A percentile compares a stretch with the other conserved stretches of the same genome.
Conservation (phyloP, 2,329 filamentous ascomycete genomes). For the Fusarium sp. region DNA sequence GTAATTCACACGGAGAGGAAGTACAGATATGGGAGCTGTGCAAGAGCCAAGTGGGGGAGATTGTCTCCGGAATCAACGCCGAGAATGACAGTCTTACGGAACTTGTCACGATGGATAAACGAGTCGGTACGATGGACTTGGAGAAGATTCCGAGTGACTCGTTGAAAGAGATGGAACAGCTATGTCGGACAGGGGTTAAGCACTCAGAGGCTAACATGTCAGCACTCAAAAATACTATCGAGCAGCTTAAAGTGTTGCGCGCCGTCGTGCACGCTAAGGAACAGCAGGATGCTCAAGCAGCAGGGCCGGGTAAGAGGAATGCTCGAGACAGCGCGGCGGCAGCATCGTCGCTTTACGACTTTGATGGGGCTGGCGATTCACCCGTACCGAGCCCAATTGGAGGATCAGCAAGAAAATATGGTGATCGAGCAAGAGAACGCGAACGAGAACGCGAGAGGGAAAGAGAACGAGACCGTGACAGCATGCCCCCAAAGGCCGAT, state of each 20-base stretch:
- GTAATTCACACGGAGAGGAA: constrained; percentile 55
- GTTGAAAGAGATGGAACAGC: constrained; percentile 56
- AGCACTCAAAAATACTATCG: constrained; percentile 51
- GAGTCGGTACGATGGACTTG: constrained; percentile 51
- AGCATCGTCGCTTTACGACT: constrained; percentile 54
- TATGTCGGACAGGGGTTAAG: constrained; percentile 55
- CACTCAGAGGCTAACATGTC: constrained; percentile 51
- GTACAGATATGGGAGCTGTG: constrained; percentile 54
- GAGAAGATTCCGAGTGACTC: constrained; percentile 50
- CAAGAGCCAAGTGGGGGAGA: constrained; percentile 52
- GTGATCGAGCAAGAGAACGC: constrained; percentile 50
- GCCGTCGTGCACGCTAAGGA: constrained; percentile 57
- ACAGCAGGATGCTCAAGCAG: constrained; percentile 47
- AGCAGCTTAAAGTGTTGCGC: constrained; percentile 54
- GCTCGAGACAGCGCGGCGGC: constrained; percentile 40
- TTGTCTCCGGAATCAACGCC: constrained; percentile 52
- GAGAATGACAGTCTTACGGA: constrained; percentile 54
- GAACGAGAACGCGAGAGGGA: constrained; percentile 51
- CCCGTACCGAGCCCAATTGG: constrained; percentile 56
- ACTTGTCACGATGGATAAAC: constrained; percentile 53
- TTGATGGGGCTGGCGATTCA: constrained; percentile 56
- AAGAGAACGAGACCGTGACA: constrained; percentile 45
- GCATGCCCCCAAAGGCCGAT: constrained; percentile 64
- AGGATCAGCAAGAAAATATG: constrained; percentile 48
- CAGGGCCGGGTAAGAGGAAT: constrained; percentile 45